Conservation (phyloP, 495 filamentous ascomycete genomes). For the Aspergillus asperescens region DNA sequence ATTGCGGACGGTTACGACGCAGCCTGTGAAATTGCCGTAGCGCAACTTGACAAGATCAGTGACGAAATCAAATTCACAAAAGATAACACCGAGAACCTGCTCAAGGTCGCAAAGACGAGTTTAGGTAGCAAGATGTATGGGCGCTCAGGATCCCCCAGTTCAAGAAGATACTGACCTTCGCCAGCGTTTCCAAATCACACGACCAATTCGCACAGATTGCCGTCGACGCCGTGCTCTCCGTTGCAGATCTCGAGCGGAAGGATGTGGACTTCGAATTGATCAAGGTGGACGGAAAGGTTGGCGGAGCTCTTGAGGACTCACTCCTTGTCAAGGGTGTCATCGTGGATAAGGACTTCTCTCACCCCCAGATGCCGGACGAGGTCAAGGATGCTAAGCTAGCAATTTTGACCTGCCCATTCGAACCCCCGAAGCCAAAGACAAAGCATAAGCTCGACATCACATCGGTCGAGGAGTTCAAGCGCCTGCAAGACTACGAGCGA, state of each 20-base stretch:
- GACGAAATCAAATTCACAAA: constrained; percentile 81
- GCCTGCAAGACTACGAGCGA: constrained; percentile 88
- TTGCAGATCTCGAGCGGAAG: constrained; percentile 91
- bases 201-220: constrained; percentile 97
- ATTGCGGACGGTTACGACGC: constrained; percentile 98
- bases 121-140: constrained; percentile 90
- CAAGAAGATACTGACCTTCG: constrained; percentile 21
- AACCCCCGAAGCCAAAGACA: constrained; percentile 99
- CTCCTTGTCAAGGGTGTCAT: constrained; percentile 95
- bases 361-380: constrained; percentile 96
- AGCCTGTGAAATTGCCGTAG: constrained; percentile 92
- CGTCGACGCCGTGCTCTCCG: constrained; percentile 92
- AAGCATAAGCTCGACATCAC: constrained; percentile 99
- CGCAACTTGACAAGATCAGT: constrained; percentile 86
- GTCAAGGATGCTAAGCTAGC: constrained; percentile 93
- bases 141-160: neutral
- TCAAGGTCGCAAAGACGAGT: constrained; percentile 92
- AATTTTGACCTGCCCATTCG: constrained; percentile 96
- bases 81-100: constrained; percentile 72
- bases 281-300: constrained; percentile 98
- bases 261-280: constrained; percentile 99
- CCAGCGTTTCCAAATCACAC: constrained; percentile 88
- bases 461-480: constrained; percentile 95
- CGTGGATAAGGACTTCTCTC: constrained; percentile 99
- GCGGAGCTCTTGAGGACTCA: constrained; percentile 90